These are phyloP conservation scores for Apocynum venetum DNA, from an alignment of 257 asterid genomes.

Conservation along the genomic window DNA sequence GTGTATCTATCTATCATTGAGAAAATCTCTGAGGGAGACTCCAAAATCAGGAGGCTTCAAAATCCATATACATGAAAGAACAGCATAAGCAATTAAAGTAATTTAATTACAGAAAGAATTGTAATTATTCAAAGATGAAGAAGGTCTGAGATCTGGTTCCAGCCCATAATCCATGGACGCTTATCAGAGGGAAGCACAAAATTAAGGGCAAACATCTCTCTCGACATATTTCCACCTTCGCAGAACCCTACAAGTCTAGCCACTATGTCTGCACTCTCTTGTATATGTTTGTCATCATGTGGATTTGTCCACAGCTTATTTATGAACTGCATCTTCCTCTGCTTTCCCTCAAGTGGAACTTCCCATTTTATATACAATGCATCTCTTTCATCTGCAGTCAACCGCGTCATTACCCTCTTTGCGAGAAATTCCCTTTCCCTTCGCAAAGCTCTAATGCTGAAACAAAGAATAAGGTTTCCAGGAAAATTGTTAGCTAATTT, in stretches of 20 bases:
- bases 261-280: constrained; percentile 85
- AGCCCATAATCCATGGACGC: constrained; percentile 76
- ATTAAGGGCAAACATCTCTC: constrained; percentile 90
- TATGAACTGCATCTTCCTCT: constrained; percentile 70
- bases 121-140: constrained; percentile 53
- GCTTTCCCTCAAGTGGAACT: constrained; percentile 84
- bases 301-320: constrained; percentile 83
- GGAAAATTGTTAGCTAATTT: not conserved
- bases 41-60: constrained; percentile 34
- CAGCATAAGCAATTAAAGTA: not conserved
- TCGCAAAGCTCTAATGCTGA: constrained; percentile 71
- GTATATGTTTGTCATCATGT: constrained; percentile 52
- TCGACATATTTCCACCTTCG: constrained; percentile 70
- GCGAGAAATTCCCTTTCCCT: constrained; percentile 89
- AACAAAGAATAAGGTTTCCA: constrained; percentile 2
- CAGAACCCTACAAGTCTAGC: constrained; percentile 86
- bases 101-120: constrained; percentile 37
- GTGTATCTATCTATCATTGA: no score
- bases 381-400: constrained; percentile 80
- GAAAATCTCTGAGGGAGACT: constrained; percentile 14
- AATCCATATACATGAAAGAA: constrained; percentile 19
- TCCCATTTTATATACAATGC: constrained; percentile 80
- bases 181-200: constrained; percentile 79
- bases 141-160: constrained; percentile 85
- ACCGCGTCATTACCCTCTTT: constrained; percentile 62